Conservation (phyloP, 257 asterid genomes). For the Solanum infundibuliforme region DNA sequence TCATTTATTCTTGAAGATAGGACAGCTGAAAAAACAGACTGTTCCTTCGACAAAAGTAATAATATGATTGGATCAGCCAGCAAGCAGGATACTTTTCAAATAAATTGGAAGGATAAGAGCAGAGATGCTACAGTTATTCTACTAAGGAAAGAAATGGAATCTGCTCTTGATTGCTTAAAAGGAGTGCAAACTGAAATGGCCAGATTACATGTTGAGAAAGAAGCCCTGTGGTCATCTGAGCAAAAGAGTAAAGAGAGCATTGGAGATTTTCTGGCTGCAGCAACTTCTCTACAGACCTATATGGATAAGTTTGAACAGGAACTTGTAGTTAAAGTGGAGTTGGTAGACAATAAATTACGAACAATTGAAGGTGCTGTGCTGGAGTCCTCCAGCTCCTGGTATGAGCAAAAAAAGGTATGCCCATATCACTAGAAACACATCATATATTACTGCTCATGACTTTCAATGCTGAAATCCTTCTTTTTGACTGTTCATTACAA, state of each 20-base stretch:
- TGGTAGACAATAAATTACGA: conserved; percentile 42
- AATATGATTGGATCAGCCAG: conserved; percentile 2
- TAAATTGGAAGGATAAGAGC: conserved; percentile 18
- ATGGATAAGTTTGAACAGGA: conserved; percentile 48
- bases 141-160: conserved; percentile 63
- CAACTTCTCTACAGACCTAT: conserved; percentile 35
- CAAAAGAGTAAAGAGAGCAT: conserved; percentile 36
- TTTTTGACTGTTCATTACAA: not conserved
- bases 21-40: conserved; percentile 4
- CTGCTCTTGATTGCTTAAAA: conserved; percentile 57
- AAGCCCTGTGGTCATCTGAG: conserved; percentile 41
- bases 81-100: conserved; percentile 10
- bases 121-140: conserved; percentile 47
- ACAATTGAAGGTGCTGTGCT: conserved; percentile 39
- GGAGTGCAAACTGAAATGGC: conserved; percentile 65
- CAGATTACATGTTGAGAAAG: conserved; percentile 44
- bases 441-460: not conserved
- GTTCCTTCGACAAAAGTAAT: not conserved
- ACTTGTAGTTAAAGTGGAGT: conserved; percentile 30
- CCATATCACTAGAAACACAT: not conserved
- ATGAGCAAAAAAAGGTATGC: conserved; percentile 60
- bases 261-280: conserved; percentile 33
- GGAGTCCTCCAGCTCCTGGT: conserved; percentile 45
- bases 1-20: conserved; percentile 4
- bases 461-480: not conserved